Evolutionary conservation across 495 filamentous ascomycete species (phyloP).

Genomic region (Podospora appendiculata): DNA sequence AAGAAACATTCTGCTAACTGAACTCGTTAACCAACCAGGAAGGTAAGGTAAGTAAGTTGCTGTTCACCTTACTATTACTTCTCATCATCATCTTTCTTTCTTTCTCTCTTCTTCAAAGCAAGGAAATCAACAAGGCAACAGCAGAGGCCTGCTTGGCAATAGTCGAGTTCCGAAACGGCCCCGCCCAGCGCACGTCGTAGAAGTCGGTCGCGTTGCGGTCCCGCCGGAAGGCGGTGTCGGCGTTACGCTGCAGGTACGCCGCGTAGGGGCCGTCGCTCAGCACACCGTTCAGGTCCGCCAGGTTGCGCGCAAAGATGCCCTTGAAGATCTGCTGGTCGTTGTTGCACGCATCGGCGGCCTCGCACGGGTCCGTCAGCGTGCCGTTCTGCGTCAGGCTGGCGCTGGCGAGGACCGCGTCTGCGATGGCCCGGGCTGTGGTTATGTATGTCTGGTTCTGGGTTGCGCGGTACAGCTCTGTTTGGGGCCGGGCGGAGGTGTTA

Average conservation of each 20-base stretch:
- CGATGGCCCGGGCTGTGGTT: slow-evolving; percentile 46
- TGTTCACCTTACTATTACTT: too few relatives aligned
- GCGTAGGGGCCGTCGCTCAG: slow-evolving; percentile 37
- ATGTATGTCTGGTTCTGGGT: slow-evolving; percentile 33
- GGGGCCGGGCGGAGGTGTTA: neutral
- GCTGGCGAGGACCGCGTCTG: slow-evolving; percentile 27
- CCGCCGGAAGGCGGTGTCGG: slow-evolving; percentile 47
- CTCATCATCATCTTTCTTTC: too few relatives aligned
- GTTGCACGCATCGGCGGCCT: slow-evolving; percentile 41
- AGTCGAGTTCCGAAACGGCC: slow-evolving; percentile 36
- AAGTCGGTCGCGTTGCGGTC: slow-evolving; percentile 39
- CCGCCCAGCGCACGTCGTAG: slow-evolving; percentile 50
- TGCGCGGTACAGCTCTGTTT: slow-evolving; percentile 17
- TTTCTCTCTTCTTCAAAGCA: neutral
- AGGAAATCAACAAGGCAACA: slow-evolving; percentile 51
- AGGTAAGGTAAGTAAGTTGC: too few relatives aligned
- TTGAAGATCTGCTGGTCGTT: slow-evolving; percentile 62
- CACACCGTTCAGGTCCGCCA: slow-evolving; percentile 43
- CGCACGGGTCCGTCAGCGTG: slow-evolving; percentile 54
- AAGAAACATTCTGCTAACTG: too few relatives aligned
- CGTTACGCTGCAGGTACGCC: slow-evolving; percentile 48
- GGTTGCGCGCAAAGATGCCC: slow-evolving; percentile 61
- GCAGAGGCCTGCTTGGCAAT: slow-evolving; percentile 55
- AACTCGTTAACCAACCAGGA: too few relatives aligned
- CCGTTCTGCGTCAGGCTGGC: slow-evolving; percentile 22